phyloP scores from a whole-genome alignment of 148 eudicot genomes.

The Arbutus unedo region DNA sequence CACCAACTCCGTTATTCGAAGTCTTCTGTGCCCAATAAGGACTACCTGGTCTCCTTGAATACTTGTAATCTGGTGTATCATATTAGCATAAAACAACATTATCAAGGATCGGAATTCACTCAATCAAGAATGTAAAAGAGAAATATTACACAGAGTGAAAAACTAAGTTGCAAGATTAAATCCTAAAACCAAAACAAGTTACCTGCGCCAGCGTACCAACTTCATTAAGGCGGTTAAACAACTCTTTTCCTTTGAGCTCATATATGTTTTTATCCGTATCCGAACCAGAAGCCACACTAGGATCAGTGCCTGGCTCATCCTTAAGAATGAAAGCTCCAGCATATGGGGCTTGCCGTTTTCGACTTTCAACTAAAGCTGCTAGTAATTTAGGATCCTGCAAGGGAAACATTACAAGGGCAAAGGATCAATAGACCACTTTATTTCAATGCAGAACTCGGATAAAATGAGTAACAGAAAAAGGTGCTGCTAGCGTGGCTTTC shows the following conservation, averaged over 20 bases:
- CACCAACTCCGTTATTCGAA: slow-evolving; percentile 91
- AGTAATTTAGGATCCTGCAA: slow-evolving; percentile 85
- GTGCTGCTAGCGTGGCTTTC: neutral
- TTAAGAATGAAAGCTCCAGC: slow-evolving; percentile 95
- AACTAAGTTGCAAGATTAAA: neutral
- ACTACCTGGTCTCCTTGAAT: slow-evolving; percentile 93
- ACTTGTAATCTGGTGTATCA: slow-evolving; percentile 61
- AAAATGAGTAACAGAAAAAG: neutral
- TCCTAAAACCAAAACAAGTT: slow-evolving; percentile 7
- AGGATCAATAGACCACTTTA: neutral
- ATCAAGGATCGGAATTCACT: neutral
- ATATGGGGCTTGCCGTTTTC: slow-evolving; percentile 86
- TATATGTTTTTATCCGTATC: slow-evolving; percentile 70
- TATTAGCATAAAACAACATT: slow-evolving; percentile 16
- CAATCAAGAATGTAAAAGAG: neutral
- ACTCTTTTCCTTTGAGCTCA: slow-evolving; percentile 85
- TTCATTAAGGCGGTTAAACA: slow-evolving; percentile 80
- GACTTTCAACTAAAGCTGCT: slow-evolving; percentile 84
- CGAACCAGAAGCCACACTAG: slow-evolving; percentile 34
- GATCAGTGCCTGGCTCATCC: slow-evolving; percentile 65
- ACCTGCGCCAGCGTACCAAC: slow-evolving; percentile 98
- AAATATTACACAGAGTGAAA: neutral
- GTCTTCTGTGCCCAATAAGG: slow-evolving; percentile 88
- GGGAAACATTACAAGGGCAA: neutral
- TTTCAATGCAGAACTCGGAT: neutral